Percentiles rank a stretch among this genome's conserved stretches.
phyloP scores from a whole-genome alignment of 176 grass and related monocot species.

The Eragrostis curvula region DNA sequence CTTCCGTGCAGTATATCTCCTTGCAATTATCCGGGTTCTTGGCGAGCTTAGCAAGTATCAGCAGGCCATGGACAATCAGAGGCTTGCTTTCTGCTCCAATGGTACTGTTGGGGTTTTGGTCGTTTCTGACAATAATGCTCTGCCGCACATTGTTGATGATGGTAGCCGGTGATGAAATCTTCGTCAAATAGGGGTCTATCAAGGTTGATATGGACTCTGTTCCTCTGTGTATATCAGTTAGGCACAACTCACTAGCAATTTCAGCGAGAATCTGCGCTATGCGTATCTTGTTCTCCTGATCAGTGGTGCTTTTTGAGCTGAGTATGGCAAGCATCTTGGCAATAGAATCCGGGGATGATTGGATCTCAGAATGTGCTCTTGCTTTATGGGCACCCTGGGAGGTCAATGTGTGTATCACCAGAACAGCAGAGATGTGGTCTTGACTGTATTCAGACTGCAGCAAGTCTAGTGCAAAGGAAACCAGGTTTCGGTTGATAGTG shows the following conservation, averaged over 20 bases:
- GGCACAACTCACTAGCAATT: conserved; percentile 3
- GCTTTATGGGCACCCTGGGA: neutral
- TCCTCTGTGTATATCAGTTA: conserved; percentile 2
- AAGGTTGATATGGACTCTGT: conserved; percentile 16
- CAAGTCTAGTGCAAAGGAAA: conserved; percentile 9
- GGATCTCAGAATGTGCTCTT: neutral
- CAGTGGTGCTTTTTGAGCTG: conserved; percentile 6
- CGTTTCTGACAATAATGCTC: no score
- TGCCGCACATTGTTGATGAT: no score
- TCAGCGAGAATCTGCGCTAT: conserved; percentile 1
- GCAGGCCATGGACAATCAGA: conserved; percentile 25
- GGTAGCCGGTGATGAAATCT: neutral
- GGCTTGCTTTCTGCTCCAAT: neutral
- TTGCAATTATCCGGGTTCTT: conserved; percentile 6
- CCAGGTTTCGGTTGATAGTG: conserved; percentile 25
- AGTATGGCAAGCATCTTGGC: conserved; percentile 13
- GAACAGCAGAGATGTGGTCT: neutral
- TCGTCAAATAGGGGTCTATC: neutral
- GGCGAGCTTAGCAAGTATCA: conserved; percentile 20
- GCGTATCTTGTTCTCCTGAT: neutral
- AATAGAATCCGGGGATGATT: conserved; percentile 7
- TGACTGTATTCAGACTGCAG: conserved; percentile 17
- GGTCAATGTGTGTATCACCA: conserved; percentile 2
- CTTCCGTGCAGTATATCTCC: neutral
- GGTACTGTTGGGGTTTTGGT: no score